phyloP scores from a whole-genome alignment of 2,329 filamentous ascomycete genomes.

The Zasmidium cellare region DNA sequence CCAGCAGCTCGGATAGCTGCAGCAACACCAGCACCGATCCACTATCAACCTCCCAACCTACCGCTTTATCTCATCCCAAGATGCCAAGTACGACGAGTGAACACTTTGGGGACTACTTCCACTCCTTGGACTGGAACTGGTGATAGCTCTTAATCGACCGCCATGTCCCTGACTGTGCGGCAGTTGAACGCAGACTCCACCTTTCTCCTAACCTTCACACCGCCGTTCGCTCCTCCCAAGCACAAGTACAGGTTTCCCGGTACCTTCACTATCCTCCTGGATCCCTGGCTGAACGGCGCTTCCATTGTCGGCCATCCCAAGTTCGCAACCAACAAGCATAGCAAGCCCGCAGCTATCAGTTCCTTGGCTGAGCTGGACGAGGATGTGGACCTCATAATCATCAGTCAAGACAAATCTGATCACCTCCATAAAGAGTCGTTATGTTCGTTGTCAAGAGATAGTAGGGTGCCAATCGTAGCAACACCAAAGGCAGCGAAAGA shows the following conservation, averaged over 20 bases:
- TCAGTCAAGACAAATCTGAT: conserved; percentile 65
- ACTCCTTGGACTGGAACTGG: background rate
- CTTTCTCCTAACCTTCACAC: conserved; percentile 64
- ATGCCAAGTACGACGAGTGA: conserved; percentile 7
- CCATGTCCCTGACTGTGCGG: conserved; percentile 65
- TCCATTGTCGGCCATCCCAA: conserved; percentile 61
- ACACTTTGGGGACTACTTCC: background rate
- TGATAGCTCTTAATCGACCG: background rate
- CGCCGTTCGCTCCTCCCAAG: conserved; percentile 46
- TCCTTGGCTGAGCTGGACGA: conserved; percentile 56
- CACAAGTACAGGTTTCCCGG: conserved; percentile 43
- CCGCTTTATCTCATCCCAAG: background rate
- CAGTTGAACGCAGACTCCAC: conserved; percentile 65
- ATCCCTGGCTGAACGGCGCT: conserved; percentile 68
- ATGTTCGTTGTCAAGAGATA: conserved; percentile 58
- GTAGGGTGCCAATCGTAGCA: conserved; percentile 64
- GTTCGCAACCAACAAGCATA: conserved; percentile 62
- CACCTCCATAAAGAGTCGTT: conserved; percentile 72
- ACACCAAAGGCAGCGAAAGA: conserved; percentile 64
- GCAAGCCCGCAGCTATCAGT: conserved; percentile 55
- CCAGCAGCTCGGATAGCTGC: background rate
- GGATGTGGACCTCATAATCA: conserved; percentile 57
- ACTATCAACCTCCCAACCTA: background rate
- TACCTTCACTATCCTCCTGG: conserved; percentile 67
- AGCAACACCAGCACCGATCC: background rate